Evolutionary conservation across 2,329 filamentous ascomycete species (phyloP).

Genomic region (Xylaria sp.): DNA sequence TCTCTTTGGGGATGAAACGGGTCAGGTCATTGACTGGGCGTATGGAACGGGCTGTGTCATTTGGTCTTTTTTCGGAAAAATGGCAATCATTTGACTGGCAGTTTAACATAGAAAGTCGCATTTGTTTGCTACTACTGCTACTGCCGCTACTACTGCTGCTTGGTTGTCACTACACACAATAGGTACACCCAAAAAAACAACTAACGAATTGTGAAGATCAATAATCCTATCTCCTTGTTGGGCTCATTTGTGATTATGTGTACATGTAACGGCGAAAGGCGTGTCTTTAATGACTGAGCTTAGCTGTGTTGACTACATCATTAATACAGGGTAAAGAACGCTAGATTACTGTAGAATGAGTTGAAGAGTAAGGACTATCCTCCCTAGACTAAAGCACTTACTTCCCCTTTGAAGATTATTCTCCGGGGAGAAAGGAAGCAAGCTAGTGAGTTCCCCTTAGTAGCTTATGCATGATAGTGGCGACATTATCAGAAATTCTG

Average conservation of each 20-base stretch:
- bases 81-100: constrained; percentile 47
- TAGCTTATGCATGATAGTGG: too few species aligned
- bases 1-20: constrained; percentile 20
- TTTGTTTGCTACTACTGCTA: constrained; percentile 33
- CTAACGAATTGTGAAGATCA: constrained; percentile 48
- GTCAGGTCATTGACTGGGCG: constrained; percentile 51
- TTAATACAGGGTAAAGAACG: too few species aligned
- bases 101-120: constrained; percentile 44
- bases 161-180: constrained; percentile 43
- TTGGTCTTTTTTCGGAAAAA: constrained; percentile 49
- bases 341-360: too few species aligned
- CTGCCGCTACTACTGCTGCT: constrained; percentile 32
- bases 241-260: constrained; percentile 20
- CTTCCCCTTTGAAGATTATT: too few species aligned
- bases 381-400: too few species aligned
- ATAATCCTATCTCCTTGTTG: constrained; percentile 19
- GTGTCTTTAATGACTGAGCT: too few species aligned
- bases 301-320: too few species aligned
- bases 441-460: too few species aligned
- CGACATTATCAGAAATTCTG: too few species aligned
- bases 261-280: too few species aligned
- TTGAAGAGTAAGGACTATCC: too few species aligned
- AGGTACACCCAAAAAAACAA: constrained; percentile 46
- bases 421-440: too few species aligned
- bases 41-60: constrained; percentile 50